Conservation (phyloP, 306 rosid genomes). For the Lathyrus sativus region DNA sequence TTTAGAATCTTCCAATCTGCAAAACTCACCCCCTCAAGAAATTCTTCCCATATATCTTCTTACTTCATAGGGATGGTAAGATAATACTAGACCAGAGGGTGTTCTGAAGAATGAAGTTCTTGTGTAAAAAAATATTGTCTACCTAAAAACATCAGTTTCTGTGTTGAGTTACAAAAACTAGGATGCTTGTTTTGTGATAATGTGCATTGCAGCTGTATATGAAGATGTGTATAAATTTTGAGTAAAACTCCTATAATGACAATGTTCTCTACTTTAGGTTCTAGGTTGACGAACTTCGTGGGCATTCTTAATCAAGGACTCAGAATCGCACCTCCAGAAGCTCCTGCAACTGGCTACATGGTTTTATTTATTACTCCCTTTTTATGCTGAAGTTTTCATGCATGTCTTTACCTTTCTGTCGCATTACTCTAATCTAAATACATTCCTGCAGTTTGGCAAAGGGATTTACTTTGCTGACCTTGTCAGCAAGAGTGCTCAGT, state of each 20-base stretch:
- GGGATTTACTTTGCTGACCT: slow-evolving; percentile 94
- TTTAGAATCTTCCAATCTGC: slow-evolving; percentile 10
- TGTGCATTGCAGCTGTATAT: slow-evolving; percentile 9
- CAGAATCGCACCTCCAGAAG: slow-evolving; percentile 99
- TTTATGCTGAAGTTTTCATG: slow-evolving; percentile 14
- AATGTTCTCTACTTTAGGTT: slow-evolving; percentile 54
- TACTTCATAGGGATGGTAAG: not conserved
- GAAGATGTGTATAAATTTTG: slow-evolving; percentile 11
- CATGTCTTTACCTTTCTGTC: slow-evolving; percentile 13
- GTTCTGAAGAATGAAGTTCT: slow-evolving; percentile 10
- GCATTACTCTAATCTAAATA: slow-evolving; percentile 32
- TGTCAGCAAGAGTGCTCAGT: slow-evolving; percentile 97
- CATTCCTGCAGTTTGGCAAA: slow-evolving; percentile 85
- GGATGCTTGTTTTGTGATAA: slow-evolving; percentile 36
- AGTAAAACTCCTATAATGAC: slow-evolving; percentile 24
- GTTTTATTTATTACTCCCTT: slow-evolving; percentile 45
- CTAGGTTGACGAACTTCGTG: slow-evolving; percentile 88
- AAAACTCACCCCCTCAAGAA: not conserved
- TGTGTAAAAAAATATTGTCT: slow-evolving; percentile 17
- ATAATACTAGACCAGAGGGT: slow-evolving; percentile 30
- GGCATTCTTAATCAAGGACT: slow-evolving; percentile 97
- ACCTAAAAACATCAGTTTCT: not conserved
- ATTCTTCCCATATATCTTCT: slow-evolving; percentile 19
- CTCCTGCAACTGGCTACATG: slow-evolving; percentile 98
- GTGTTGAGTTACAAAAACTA: slow-evolving; percentile 15